Conservation (phyloP, 768 basidiomycete species). For the Termitomyces sp. region DNA sequence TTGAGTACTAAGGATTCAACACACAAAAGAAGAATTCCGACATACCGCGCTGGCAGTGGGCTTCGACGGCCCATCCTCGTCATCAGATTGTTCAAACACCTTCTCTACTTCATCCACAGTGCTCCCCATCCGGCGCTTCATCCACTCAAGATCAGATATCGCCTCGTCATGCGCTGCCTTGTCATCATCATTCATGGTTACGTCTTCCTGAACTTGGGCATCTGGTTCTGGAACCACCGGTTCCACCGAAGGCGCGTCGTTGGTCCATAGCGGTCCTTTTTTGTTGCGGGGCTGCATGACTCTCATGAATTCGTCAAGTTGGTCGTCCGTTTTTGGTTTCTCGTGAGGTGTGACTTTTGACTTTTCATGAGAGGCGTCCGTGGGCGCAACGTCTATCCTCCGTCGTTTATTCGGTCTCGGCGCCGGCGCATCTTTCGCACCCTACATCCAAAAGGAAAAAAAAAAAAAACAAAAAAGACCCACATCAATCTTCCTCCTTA, state of each 20-base stretch:
- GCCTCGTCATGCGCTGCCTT: conserved; percentile 25
- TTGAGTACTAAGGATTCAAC: not conserved
- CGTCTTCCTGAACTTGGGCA: conserved; percentile 12
- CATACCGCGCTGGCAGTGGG: not conserved
- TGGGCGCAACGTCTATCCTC: conserved; percentile 34
- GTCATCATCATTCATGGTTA: not conserved
- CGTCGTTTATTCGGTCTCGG: conserved; percentile 70
- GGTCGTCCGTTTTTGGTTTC: conserved; percentile 26
- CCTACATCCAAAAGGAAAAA: conserved; percentile 30
- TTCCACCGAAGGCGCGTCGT: conserved; percentile 30
- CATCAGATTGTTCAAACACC: conserved; percentile 59
- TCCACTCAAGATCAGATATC: conserved; percentile 72
- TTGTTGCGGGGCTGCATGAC: conserved; percentile 64
- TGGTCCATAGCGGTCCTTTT: conserved; percentile 64
- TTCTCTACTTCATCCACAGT: conserved; percentile 39
- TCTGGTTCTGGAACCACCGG: conserved; percentile 6
- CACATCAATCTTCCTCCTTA: not conserved
- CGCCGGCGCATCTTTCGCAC: conserved; percentile 60
- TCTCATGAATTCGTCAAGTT: conserved; percentile 64
- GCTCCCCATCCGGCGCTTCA: conserved; percentile 57
- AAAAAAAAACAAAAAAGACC: not conserved
- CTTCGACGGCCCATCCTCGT: conserved; percentile 32
- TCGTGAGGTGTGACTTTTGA: not conserved
- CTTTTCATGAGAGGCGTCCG: conserved; percentile 15
- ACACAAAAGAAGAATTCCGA: not conserved